Percentiles rank a stretch among this genome's conserved stretches.
These are phyloP conservation scores for Aspergillus eucalypticola DNA, from an alignment of 2,329 filamentous ascomycete species.

Conservation along the genomic window DNA sequence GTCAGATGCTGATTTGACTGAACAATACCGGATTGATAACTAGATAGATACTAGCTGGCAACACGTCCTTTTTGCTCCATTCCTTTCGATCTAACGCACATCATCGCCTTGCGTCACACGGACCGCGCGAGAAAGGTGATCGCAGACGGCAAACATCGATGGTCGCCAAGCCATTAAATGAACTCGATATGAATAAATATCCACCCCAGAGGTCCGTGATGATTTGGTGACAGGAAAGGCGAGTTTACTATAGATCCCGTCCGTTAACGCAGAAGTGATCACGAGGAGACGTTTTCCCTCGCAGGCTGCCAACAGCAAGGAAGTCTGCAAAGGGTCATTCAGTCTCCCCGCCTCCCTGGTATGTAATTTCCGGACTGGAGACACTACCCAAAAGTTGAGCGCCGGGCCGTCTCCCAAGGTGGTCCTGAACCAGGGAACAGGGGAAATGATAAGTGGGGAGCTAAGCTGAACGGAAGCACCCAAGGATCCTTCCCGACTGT, in stretches of 20 bases:
- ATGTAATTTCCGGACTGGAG: constrained; percentile 19
- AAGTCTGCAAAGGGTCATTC: background rate
- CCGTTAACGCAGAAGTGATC: background rate
- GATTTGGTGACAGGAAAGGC: background rate
- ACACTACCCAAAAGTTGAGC: constrained; percentile 12
- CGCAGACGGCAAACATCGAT: background rate
- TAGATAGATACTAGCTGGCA: background rate
- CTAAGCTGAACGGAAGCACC: constrained; percentile 15
- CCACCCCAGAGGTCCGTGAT: background rate
- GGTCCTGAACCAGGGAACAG: constrained; percentile 9
- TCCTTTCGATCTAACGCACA: background rate
- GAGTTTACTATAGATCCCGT: background rate
- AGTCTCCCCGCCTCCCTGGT: constrained; percentile 8
- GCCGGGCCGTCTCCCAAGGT: constrained; percentile 2
- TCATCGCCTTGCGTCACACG: background rate
- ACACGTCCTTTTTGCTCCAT: background rate
- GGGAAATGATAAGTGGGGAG: constrained; percentile 20
- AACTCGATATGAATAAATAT: background rate
- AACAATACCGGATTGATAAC: background rate
- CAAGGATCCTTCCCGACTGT: constrained; percentile 14
- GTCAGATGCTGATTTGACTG: background rate
- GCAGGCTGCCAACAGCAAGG: background rate
- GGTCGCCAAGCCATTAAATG: background rate
- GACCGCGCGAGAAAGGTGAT: background rate
- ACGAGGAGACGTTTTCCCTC: background rate